Conservation (phyloP, 140 eudicot genomes). For the Ambrosia hybrid region DNA sequence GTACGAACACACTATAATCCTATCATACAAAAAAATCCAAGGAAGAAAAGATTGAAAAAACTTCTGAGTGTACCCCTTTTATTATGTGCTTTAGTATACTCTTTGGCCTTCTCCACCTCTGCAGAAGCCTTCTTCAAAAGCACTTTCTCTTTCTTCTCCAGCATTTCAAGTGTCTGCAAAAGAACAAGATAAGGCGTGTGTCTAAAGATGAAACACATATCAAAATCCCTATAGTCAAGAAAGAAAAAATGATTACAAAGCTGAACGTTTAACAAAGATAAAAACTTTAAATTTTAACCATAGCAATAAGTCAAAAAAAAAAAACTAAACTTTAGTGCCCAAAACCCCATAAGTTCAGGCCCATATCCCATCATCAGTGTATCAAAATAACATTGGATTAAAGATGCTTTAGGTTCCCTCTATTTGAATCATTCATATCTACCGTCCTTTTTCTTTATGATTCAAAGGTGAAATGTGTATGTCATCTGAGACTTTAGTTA, state of each 20-base stretch:
- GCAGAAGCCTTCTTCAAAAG: slow-evolving; percentile 45
- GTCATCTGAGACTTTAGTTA: not conserved
- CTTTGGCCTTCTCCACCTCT: slow-evolving; percentile 52
- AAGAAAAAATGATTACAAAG: not conserved
- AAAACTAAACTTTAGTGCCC: too few relatives aligned
- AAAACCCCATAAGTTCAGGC: too few relatives aligned
- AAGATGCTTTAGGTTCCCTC: not conserved
- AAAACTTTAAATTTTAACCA: too few relatives aligned
- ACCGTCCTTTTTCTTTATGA: too few relatives aligned
- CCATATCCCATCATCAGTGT: too few relatives aligned
- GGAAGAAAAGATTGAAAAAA: not conserved
- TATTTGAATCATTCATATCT: not conserved
- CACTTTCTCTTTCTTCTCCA: slow-evolving; percentile 51
- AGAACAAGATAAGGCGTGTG: not conserved
- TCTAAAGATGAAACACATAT: slow-evolving; percentile 7
- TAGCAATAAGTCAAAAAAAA: too few relatives aligned
- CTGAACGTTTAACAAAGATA: not conserved
- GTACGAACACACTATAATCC: too few relatives aligned
- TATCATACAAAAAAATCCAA: too few relatives aligned
- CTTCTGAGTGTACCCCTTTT: slow-evolving; percentile 34
- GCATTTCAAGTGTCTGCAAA: slow-evolving; percentile 51
- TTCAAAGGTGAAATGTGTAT: not conserved
- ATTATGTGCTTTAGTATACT: slow-evolving; percentile 41
- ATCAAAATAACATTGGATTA: not conserved
- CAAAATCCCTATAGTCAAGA: not conserved